Base-by-base conservation (phyloP, 768 basidiomycete genomes). In the Leccinum boreale region DNA sequence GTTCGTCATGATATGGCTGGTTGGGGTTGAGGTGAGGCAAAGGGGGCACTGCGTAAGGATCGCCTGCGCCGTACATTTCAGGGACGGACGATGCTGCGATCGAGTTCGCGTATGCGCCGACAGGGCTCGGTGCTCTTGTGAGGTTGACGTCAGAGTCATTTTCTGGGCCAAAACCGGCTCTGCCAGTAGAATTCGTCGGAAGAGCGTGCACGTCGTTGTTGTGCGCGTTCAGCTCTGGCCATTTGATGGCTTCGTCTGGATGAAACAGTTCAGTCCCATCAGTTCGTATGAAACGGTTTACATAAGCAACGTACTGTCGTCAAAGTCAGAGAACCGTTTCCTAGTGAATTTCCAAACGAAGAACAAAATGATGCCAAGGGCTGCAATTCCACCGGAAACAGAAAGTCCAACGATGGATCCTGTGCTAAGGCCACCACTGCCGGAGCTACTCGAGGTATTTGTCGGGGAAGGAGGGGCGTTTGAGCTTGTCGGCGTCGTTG, bases 271-370 rank as follows among this genome's bases (percentile, higher is more conserved):
- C 14, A 21, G 29, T 53, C 24, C 9, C 52, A 53, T 60, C 52
- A 59, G 21, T 45, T 14, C 7, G 15, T 11, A 49, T 59, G 60
- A 57, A 60, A 59, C 56, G 21, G n/a, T 1, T 63, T 58, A 58
- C 31, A 51, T 62, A 57, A 62, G 52, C 46, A 28, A 82, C 89
- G 65, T 71, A 91, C 91, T 85, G 74, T 90, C 88, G 65, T 92
- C 89, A 65, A 89, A 90, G 64, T 87, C 83, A 24, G 77, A 60
- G 67, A 86, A 84, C 57, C 87, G 86, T 70, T 92, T 94, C 66
- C 87, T 80, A 3, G 88, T 89, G 67, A 92, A 83, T 73, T 94
- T 94, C 92, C 92, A 94, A 36, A 90, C 75, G 62, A 92, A 81
- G 76, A 94, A 94, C 15, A 77, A 84, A 52, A 86, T 73, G 53